Evolutionary conservation across 2,329 filamentous ascomycete genomes (phyloP), one percentile per base, ranked within the genome.

Genomic region (Tolypocladium ophioglossoides): DNA sequence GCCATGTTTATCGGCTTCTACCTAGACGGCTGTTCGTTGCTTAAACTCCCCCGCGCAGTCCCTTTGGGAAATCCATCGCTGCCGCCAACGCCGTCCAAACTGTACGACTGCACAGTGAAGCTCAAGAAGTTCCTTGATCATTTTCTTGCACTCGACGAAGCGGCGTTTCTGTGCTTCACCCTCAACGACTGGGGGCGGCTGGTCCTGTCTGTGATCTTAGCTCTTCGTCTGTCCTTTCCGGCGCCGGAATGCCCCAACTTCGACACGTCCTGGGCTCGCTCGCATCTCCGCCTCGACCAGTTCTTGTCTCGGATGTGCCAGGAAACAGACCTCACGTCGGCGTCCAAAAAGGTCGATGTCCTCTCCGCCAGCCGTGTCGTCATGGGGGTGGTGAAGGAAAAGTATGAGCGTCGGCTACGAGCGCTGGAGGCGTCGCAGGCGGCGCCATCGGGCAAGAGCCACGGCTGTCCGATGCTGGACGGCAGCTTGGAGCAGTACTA

Each of bases 391-490:
- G 68, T 81, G 41, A 72, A 66, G 62, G 62, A 62, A 22, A 80
- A 78, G 64, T 80, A 73, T 60, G 65, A 70, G 41, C 69, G 64
- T 46, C 69, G 74, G 32, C 59, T 74, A 4, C 70, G 68, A 3
- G 63, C 64, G 49, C 57, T 72, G 41, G 64, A 69, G 49, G 56
- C 46, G 37, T 52, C 54, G 41, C 54, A 56, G 14, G 56, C 61
- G 8, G 54, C 62, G 49, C 57, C 63, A 20, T 52, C 58, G 2
- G 56, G 58, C 20, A 48, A 20, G 30, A 39, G 56, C n/a, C 56
- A 63, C 20, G 67, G 66, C 5, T 81, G 78, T 55, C 78, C 78
- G 16, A 76, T 80, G 74, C 65, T 79, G 41, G 77, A 80, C 57
- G 75, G 72, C 10, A 78, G 70, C 54, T 57, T 80, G 55, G 72